Base-by-base conservation (phyloP, 83 land plant species). In the Thuja plicata region DNA sequence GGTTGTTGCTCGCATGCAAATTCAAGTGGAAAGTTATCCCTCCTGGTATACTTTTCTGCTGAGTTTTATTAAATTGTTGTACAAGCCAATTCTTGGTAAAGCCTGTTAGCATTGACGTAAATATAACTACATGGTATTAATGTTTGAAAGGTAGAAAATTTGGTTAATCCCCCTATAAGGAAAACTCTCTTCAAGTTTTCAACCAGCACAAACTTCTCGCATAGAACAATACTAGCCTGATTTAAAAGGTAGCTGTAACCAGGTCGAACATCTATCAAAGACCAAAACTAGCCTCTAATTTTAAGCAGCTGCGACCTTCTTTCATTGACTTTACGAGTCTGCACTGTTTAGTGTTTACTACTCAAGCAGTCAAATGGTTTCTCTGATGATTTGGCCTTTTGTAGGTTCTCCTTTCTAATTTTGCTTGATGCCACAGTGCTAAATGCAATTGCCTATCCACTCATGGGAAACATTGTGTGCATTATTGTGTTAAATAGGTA, bases 1-100 rank as follows among this genome's bases (percentile, higher is more conserved):
- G 99, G 99, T 97, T 52, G 98, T 97, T 13, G 91, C 95, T 24
- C 88, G 91, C 48, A 97, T 97, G 96, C 99, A 97, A 88, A 94
- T 97, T 93, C 89, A 95, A 81, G 93, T 97, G 19, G 96, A 94
- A 55, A 89, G 92, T 3, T 97, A 97, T 89, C 97, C 98, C 37
- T 90, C 96, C 43, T 97, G 99, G 99, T 97, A 87, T 43, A 35
- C 2, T 21, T 24, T 24, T 21, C 45, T 45, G 19, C 6, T 15
- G 40, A 76, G 16, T 32, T 32, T 34, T 34, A 76, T 76, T 76
- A 34, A 15, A 32, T 12, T 8, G 35, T 27, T 73, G 34, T 73
- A 73, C 15, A 11, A 32, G 77, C 77, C 32, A 32, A 32, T 76
- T 76, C 38, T 76, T 35, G 5, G 7, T 66, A 66, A 66, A 24